Conservation (phyloP, 140 eudicot genomes). For the Stevia rebaudiana region DNA sequence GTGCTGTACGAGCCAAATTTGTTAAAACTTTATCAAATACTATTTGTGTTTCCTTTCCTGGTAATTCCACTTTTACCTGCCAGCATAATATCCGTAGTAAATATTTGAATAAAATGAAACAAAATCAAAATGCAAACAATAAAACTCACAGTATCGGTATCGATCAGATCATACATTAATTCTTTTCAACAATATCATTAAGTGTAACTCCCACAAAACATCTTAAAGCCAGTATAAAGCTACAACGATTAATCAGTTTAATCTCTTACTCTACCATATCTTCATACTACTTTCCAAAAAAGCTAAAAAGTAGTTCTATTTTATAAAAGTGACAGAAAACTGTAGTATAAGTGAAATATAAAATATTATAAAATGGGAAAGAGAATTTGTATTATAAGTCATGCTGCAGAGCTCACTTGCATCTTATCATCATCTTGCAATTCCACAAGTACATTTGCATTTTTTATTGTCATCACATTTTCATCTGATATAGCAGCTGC, state of each 20-base stretch:
- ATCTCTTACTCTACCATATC: not conserved
- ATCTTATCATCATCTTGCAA: conserved; percentile 57
- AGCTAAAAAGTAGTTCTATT: not conserved
- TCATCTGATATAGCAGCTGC: conserved; percentile 64
- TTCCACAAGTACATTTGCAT: conserved; percentile 58
- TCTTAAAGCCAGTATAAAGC: not conserved
- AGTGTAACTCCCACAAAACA: not conserved
- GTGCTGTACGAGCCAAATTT: conserved; percentile 85
- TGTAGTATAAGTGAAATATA: not conserved
- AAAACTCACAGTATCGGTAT: not conserved
- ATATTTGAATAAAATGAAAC: conserved; percentile 2
- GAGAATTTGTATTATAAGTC: conserved; percentile 12
- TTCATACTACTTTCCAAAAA: not conserved
- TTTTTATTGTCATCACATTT: conserved; percentile 39
- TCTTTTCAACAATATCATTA: not conserved
- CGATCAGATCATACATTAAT: not conserved
- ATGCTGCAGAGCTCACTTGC: conserved; percentile 53
- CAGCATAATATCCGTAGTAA: conserved; percentile 18
- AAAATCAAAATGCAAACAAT: conserved; percentile 11
- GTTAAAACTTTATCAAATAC: conserved; percentile 71
- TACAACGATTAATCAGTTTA: not conserved
- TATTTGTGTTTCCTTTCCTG: conserved; percentile 72
- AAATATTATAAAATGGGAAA: conserved; percentile 1
- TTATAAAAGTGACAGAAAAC: not conserved
- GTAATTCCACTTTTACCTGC: conserved; percentile 79